Conservation (phyloP, 192 early-diverging fungal genomes). For the Geranomyces variabilis region DNA sequence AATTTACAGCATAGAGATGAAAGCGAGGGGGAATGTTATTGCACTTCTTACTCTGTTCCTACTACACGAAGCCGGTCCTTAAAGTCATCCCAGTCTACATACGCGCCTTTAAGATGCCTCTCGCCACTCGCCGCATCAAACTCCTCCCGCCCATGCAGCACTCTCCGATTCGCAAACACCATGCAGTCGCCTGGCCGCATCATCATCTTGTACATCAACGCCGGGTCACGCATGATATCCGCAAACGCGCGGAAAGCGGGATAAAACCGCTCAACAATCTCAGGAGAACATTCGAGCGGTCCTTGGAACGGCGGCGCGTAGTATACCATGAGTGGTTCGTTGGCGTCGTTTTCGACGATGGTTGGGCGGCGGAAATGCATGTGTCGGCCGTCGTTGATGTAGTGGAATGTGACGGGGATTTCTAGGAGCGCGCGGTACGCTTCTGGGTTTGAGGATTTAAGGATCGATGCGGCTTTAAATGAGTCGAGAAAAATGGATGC, state of each 20-base stretch:
- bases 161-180: constrained; percentile 78
- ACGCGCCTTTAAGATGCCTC: constrained; percentile 74
- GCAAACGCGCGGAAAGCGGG: constrained; percentile 65
- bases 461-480: constrained; percentile 66
- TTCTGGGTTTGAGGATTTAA: constrained; percentile 59
- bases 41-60: background rate
- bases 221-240: constrained; percentile 57
- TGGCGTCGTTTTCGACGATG: constrained; percentile 54
- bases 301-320: constrained; percentile 88
- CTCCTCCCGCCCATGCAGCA: constrained; percentile 74
- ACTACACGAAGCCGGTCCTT: constrained; percentile 45
- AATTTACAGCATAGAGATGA: no score
- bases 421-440: constrained; percentile 60
- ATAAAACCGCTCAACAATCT: constrained; percentile 61
- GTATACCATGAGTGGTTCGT: constrained; percentile 59
- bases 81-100: constrained; percentile 61
- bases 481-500: constrained; percentile 76
- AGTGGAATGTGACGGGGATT: constrained; percentile 77
- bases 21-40: no score
- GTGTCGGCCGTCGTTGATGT: constrained; percentile 76
- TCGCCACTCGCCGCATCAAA: constrained; percentile 76
- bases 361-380: constrained; percentile 72
- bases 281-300: constrained; percentile 51
- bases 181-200: constrained; percentile 72
- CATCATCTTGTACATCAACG: constrained; percentile 60